These are phyloP conservation scores for Sarocladiaceae sp. DNA, from an alignment of 2,329 filamentous ascomycete species.

Conservation along the genomic window DNA sequence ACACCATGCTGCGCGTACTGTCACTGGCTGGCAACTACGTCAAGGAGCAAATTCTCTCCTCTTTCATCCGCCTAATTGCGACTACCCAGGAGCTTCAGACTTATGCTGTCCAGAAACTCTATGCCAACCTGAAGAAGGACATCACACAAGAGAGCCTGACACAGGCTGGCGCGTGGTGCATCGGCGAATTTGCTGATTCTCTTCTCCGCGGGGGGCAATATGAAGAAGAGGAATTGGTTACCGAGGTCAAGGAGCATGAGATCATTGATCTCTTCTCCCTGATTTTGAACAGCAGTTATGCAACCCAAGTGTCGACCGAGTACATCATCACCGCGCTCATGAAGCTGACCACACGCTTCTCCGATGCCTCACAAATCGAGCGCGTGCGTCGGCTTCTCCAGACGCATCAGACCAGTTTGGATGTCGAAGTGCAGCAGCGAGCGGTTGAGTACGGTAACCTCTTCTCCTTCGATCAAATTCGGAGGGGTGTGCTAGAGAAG, in stretches of 20 bases:
- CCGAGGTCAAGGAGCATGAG: conserved; percentile 76
- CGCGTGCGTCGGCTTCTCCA: conserved; percentile 73
- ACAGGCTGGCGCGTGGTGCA: conserved; percentile 91
- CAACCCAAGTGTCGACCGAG: conserved; percentile 83
- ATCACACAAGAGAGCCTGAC: conserved; percentile 96
- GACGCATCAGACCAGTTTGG: conserved; percentile 75
- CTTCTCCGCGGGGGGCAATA: conserved; percentile 86
- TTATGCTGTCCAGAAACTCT: conserved; percentile 93
- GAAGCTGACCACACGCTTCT: conserved; percentile 86
- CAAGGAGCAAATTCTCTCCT: conserved; percentile 95
- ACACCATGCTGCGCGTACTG: conserved; percentile 91
- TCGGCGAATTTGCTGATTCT: conserved; percentile 91
- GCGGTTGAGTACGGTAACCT: conserved; percentile 93
- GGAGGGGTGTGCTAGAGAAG: conserved; percentile 86
- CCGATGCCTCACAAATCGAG: conserved; percentile 78
- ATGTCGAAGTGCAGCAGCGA: conserved; percentile 93
- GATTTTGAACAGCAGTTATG: conserved; percentile 92
- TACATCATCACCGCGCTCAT: conserved; percentile 94
- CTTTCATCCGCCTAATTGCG: conserved; percentile 90
- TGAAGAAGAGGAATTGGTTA: conserved; percentile 85
- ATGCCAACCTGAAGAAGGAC: conserved; percentile 84
- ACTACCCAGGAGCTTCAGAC: conserved; percentile 93
- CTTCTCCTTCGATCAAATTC: conserved; percentile 83
- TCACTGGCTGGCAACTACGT: conserved; percentile 94
- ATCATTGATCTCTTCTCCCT: conserved; percentile 87